Evolutionary conservation across 768 basidiomycete species (phyloP).

Genomic region (Tulasnella sp.): DNA sequence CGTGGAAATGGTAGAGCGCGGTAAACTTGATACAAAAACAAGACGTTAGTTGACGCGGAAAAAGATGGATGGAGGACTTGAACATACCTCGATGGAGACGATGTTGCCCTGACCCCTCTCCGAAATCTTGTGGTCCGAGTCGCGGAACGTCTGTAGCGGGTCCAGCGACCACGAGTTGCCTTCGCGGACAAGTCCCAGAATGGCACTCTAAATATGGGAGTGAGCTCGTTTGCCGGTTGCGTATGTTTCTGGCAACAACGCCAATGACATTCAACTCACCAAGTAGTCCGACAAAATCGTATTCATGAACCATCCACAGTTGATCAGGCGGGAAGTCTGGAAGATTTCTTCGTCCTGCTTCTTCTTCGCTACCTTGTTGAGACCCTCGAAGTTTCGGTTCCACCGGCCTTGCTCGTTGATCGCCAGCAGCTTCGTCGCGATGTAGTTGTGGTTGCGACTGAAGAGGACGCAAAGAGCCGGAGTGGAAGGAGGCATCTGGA

Average conservation of each 20-base stretch:
- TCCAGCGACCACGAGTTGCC: slow-evolving; percentile 23
- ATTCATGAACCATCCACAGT: slow-evolving; percentile 46
- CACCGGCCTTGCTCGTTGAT: slow-evolving; percentile 74
- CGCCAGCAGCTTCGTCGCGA: slow-evolving; percentile 68
- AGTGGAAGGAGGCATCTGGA: slow-evolving; percentile 53
- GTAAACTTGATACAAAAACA: not conserved
- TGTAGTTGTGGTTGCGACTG: slow-evolving; percentile 70
- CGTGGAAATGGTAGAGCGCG: slow-evolving; percentile 40
- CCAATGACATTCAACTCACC: no score
- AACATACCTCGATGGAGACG: slow-evolving; percentile 20
- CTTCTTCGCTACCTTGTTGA: not conserved
- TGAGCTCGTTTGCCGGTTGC: not conserved
- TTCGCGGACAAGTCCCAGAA: slow-evolving; percentile 18
- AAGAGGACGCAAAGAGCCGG: slow-evolving; percentile 77
- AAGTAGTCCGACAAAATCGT: slow-evolving; percentile 32
- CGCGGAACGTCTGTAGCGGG: not conserved
- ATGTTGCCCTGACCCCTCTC: slow-evolving; percentile 18
- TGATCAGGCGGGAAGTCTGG: slow-evolving; percentile 57
- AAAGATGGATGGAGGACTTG: not conserved
- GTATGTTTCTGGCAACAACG: no score
- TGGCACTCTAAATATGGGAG: slow-evolving; percentile 8
- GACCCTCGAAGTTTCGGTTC: slow-evolving; percentile 45
- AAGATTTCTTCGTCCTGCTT: slow-evolving; percentile 25
- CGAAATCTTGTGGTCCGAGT: not conserved
- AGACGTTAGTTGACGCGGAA: not conserved